Evolutionary conservation across 225 moss, liverwort and hornwort genomes (phyloP), one percentile per base, ranked within the genome.

Genomic region (Polytrichum commune): DNA sequence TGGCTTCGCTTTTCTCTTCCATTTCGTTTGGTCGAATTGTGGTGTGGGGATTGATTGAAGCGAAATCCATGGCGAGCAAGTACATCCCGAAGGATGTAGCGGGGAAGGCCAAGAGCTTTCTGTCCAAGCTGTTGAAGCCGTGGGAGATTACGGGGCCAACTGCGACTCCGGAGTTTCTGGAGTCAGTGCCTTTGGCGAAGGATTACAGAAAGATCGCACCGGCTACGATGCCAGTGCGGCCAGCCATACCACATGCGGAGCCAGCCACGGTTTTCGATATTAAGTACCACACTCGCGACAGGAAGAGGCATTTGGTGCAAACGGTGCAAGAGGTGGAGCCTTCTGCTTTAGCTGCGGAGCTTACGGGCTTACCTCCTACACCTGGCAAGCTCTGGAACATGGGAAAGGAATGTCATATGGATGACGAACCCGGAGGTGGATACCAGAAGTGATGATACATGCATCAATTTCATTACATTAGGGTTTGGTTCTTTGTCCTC

Each of bases 111-210:
- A 71, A 86, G 68, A 76, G 82, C 9, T 28, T 85, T 0, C 61
- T 87, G 60, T 78, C 80, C 35, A 81, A 60, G 63, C 5, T 89
- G 1, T 24, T 68, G 72, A 84, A 86, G 77, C 98, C 98, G 8
- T 98, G 98, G 98, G 7, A 87, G 29, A 53, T 95, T 70, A 98
- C 98, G 1, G 98, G 98, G 27, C 98, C 98, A 13, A 83, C 82
- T 29, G 81, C 95, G 26, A 70, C 77, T 7, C 22, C 89, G 4
- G 98, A 95, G 82, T 98, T 74, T 33, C 24, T 80, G 30, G 83
- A 86, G 55, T 81, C 94, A 7, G 69, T 95, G 2, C 87, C 91
- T 19, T 64, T 84, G 46, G 98, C 88, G n/a, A 70, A 55, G 19
- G 81, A 80, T 5, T 98, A 95, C 72, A 79, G 98, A 28, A 78